These are phyloP conservation scores for Nothomitra cinnamomea DNA, from an alignment of 2,329 filamentous ascomycete species.

Conservation along the genomic window DNA sequence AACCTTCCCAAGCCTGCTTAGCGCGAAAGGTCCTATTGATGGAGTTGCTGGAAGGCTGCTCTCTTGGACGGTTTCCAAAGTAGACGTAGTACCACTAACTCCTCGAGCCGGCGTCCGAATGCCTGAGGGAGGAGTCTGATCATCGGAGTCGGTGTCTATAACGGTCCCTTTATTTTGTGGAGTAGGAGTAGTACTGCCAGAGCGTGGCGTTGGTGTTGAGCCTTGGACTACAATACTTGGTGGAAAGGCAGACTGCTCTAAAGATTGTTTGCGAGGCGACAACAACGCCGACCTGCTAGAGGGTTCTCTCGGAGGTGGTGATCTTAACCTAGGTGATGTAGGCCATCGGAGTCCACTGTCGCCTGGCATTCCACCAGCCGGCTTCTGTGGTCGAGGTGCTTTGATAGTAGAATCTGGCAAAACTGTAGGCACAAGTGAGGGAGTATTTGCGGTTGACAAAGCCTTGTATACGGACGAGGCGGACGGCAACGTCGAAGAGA, in stretches of 20 bases:
- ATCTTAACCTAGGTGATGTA: not conserved
- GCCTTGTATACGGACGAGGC: constrained; percentile 2
- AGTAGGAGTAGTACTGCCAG: not conserved
- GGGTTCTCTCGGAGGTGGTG: constrained; percentile 4
- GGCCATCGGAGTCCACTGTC: constrained; percentile 1
- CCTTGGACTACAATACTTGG: not conserved
- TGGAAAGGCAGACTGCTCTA: not conserved
- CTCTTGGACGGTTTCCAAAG: constrained; percentile 7
- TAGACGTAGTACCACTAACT: not conserved
- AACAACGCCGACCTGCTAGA: not conserved
- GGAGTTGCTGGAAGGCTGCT: constrained; percentile 6
- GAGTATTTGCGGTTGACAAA: not conserved
- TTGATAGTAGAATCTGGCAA: not conserved
- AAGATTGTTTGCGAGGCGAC: not conserved
- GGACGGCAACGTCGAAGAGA: not conserved
- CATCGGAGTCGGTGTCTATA: not conserved
- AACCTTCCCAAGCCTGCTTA: not conserved
- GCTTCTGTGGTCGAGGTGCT: not conserved
- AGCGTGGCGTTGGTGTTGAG: not conserved
- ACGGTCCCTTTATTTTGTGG: not conserved
- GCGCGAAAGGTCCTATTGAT: not conserved
- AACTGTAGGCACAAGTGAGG: constrained; percentile 1
- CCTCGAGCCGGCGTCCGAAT: constrained; percentile 5
- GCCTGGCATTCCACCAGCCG: not conserved
- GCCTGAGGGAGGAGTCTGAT: not conserved